Conservation (phyloP, 139 green algal genomes). For the Micromonas pusilla region DNA sequence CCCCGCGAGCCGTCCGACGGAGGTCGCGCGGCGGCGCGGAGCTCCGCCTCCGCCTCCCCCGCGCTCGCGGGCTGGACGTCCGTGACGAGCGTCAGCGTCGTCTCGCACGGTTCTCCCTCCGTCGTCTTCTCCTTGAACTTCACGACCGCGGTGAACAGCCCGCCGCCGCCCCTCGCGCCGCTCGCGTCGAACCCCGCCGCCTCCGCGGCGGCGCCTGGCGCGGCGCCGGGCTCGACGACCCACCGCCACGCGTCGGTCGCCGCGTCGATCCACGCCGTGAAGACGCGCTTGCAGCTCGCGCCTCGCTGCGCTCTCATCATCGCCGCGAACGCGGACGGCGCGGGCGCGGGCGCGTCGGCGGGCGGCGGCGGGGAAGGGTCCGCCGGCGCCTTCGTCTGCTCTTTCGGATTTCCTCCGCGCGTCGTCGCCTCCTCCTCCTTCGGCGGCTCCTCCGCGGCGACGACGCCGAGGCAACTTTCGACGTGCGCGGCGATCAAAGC, state of each 20-base stretch:
- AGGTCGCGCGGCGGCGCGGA: not conserved
- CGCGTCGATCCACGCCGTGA: not conserved
- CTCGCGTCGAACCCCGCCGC: not conserved
- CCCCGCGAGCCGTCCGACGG: not conserved
- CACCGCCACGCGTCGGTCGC: not conserved
- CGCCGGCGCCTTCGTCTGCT: not conserved
- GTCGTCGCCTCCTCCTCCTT: not conserved
- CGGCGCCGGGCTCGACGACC: not conserved
- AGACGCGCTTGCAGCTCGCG: not conserved
- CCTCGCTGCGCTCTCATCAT: not conserved
- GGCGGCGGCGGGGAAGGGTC: not conserved
- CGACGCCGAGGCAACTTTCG: not conserved
- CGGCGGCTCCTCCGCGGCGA: not conserved
- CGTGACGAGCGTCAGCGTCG: not conserved
- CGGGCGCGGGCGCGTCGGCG: not conserved
- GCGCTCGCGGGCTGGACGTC: no score
- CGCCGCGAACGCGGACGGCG: not conserved
- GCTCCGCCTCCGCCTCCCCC: not conserved
- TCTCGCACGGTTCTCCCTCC: not conserved
- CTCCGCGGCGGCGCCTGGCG: not conserved
- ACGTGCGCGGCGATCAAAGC: not conserved
- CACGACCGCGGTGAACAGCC: not conserved
- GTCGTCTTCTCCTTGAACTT: not conserved
- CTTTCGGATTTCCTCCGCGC: not conserved
- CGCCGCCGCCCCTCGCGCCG: not conserved